These are phyloP conservation scores for Neurospora terricola DNA, from an alignment of 495 filamentous ascomycete species.

Conservation along the genomic window DNA sequence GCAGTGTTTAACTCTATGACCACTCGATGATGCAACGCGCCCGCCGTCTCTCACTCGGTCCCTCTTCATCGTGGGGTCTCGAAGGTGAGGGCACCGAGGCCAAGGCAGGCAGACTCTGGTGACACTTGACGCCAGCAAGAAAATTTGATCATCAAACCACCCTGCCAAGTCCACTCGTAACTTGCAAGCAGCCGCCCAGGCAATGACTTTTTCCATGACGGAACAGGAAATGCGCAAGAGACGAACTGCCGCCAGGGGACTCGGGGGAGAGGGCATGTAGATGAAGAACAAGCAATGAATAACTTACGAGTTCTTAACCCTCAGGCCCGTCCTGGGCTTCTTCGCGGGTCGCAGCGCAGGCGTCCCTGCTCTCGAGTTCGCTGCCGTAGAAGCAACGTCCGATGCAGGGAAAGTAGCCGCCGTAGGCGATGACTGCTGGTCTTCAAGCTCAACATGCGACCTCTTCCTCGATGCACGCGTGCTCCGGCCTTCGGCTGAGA, in stretches of 20 bases:
- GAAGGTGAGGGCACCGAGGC: not conserved
- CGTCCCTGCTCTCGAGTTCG: slow-evolving; percentile 46
- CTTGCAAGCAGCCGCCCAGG: not conserved
- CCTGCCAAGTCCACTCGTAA: not conserved
- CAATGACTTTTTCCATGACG: not conserved
- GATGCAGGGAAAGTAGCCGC: slow-evolving; percentile 28
- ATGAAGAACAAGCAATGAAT: not conserved
- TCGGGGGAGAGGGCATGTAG: not conserved
- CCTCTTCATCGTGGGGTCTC: not conserved
- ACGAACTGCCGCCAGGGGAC: not conserved
- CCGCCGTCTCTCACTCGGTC: not conserved
- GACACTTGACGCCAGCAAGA: not conserved
- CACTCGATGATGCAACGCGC: not conserved
- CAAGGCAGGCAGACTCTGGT: not conserved
- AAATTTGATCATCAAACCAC: not conserved
- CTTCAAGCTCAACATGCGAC: slow-evolving; percentile 36
- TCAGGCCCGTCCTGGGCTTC: slow-evolving; percentile 45
- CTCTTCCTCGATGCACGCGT: slow-evolving; percentile 33
- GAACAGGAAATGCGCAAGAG: not conserved
- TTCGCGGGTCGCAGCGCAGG: slow-evolving; percentile 44
- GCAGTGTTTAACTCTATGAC: not conserved
- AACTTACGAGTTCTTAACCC: slow-evolving; percentile 64
- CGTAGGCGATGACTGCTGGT: slow-evolving; percentile 32
- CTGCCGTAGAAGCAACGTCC: slow-evolving; percentile 31
- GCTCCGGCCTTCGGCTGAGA: slow-evolving; percentile 19